Evolutionary conservation across 1,284 basidiomycete genomes (phyloP).

Genomic region (Rhodotorula sp.): DNA sequence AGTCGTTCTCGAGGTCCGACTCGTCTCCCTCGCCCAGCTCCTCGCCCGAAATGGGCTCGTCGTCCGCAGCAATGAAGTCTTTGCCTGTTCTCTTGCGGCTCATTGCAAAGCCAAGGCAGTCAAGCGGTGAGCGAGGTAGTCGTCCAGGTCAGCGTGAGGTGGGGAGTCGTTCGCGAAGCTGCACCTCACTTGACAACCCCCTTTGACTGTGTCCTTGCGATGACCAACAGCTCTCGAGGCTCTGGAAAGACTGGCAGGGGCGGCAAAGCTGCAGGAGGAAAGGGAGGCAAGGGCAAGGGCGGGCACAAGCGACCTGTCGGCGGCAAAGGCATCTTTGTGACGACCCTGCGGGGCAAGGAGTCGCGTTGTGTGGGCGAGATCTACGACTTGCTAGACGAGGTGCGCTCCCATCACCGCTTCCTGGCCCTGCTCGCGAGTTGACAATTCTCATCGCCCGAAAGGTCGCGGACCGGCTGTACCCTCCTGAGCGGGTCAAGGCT

Average conservation of each 20-base stretch:
- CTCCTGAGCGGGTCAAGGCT: constrained; percentile 23
- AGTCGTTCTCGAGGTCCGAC: constrained; percentile 15
- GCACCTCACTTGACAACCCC: not conserved
- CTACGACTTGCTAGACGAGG: constrained; percentile 36
- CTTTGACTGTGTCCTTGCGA: not conserved
- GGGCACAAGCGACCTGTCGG: constrained; percentile 30
- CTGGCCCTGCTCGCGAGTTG: not conserved
- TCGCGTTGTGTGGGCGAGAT: constrained; percentile 24
- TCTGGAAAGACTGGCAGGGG: not conserved
- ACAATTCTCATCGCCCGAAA: not conserved
- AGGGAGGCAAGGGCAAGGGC: not conserved
- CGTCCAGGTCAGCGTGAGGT: not conserved
- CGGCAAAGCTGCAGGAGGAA: not conserved
- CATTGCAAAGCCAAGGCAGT: not conserved
- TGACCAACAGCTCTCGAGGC: not conserved
- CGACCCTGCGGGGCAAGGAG: constrained; percentile 36
- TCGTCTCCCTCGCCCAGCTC: constrained; percentile 23
- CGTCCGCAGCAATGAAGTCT: constrained; percentile 13
- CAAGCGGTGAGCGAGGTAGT: not conserved
- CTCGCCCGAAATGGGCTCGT: constrained; percentile 11
- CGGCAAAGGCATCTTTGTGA: constrained; percentile 37
- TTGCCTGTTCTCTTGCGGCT: constrained; percentile 1
- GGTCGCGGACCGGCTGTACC: constrained; percentile 36
- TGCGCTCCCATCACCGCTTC: not conserved
- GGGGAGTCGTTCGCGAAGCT: not conserved